Percentiles rank a stretch among this genome's conserved stretches.
Conservation (phyloP, 805 yeast species). For the Trichomonascus vanleenenianus region DNA sequence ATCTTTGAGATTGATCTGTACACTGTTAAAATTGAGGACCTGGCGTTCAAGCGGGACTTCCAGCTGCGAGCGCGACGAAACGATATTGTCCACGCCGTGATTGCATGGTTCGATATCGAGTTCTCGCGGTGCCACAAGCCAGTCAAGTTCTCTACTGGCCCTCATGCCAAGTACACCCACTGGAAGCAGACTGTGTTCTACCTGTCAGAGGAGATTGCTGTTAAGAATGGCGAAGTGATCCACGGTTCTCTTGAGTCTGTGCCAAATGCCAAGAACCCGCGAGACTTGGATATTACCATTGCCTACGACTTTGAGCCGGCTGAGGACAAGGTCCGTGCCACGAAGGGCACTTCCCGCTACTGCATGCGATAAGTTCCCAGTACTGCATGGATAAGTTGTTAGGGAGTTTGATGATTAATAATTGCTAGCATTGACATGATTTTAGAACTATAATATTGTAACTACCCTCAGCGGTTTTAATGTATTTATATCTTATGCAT, state of each 20-base stretch:
- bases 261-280: constrained; percentile 72
- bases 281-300: constrained; percentile 82
- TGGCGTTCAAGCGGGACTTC: constrained; percentile 69
- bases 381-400: no score
- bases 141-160: constrained; percentile 85
- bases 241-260: constrained; percentile 64
- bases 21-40: constrained; percentile 75
- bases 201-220: constrained; percentile 68
- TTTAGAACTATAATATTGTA: no score
- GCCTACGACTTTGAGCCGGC: constrained; percentile 43
- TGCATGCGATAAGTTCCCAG: constrained; percentile 60
- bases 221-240: constrained; percentile 68
- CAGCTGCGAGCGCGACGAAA: constrained; percentile 63
- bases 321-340: constrained; percentile 41
- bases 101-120: constrained; percentile 92
- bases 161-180: constrained; percentile 89
- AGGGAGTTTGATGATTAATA: no score
- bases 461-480: no score
- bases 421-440: no score
- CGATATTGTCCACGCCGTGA: constrained; percentile 80
- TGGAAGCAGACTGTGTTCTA: constrained; percentile 99
- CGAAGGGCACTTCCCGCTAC: constrained; percentile 54
- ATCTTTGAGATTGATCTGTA: constrained; percentile 81
- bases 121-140: constrained; percentile 50
- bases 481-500: neutral